Evolutionary conservation across 148 eudicot species (phyloP), one percentile per base, ranked within the genome.

Genomic region (Oxyria digyna): DNA sequence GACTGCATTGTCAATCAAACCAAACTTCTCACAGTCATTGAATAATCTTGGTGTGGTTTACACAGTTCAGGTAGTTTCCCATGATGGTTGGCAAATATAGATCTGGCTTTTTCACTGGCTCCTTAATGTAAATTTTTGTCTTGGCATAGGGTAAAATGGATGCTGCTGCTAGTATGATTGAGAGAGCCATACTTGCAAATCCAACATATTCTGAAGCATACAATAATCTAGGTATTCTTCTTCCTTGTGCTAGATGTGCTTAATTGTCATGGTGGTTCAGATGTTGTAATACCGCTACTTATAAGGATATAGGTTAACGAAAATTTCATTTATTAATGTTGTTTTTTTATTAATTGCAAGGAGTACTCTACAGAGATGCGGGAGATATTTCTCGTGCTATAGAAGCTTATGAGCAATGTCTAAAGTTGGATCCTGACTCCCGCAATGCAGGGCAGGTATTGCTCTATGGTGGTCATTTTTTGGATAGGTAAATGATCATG

Each of bases 91-190:
- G 24, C 55, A 23, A 42, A 26, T 8, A 48, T 17, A 13, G 49
- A 8, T n/a, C 17, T 54, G 64, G 35, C 18, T 41, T 18, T 55
- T 59, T 27, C n/a, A 59, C 17, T 59, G 35, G n/a, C 38, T 59
- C 65, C 38, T 59, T 13, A 29, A 42, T 79, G 35, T 46, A 75
- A 23, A 73, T 1, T 40, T 65, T 68, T 54, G 12, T 35, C 64
- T 62, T 21, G 17, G 42, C 23, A 43, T 84, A 94, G 99, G 99
- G 99, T 48, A 94, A 94, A 83, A 94, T 94, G 99, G 99, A 94
- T 81, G 97, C 93, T 72, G 99, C 99, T 72, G 92, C 99, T 66
- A 84, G 97, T 82, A 94, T 91, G 99, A 90, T 94, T 69, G 99
- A 94, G 83, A 94, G 87, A 74, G 99, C 99, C 65, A 94, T 94